A percentile compares a stretch with the other conserved stretches of the same genome.
These are phyloP conservation scores for Miamiensis avidus DNA, from an alignment of 169 alveolate genomes.

Conservation along the genomic window DNA sequence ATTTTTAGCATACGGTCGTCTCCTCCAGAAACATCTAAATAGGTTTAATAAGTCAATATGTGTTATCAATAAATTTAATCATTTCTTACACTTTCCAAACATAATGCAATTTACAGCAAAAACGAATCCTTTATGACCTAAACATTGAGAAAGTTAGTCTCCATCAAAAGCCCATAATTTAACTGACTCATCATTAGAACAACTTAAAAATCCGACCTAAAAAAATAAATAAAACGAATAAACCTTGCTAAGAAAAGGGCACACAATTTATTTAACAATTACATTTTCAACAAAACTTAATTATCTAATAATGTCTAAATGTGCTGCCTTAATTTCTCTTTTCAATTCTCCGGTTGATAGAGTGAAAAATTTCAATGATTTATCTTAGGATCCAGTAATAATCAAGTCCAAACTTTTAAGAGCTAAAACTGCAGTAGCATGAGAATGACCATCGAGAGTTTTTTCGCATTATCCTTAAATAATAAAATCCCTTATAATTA, in stretches of 20 bases:
- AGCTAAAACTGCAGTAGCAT: constrained; percentile 83
- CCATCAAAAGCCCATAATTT: constrained; percentile 82
- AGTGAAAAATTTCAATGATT: constrained; percentile 76
- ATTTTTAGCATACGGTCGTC: constrained; percentile 86
- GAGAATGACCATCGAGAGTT: constrained; percentile 69
- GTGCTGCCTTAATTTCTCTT: constrained; percentile 70
- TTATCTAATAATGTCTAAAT: constrained; percentile 84
- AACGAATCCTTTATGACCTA: constrained; percentile 86
- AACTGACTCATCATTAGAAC: constrained; percentile 84
- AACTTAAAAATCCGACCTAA: constrained; percentile 67
- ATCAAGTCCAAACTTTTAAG: constrained; percentile 43
- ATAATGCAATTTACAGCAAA: constrained; percentile 61
- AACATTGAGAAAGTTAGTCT: constrained; percentile 50
- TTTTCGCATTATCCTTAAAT: constrained; percentile 20
- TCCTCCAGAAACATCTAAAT: constrained; percentile 72
- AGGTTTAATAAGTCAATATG: too few species aligned
- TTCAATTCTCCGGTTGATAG: constrained; percentile 51
- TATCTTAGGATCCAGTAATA: constrained; percentile 83
- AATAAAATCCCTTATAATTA: too few species aligned
- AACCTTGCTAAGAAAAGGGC: too few species aligned
- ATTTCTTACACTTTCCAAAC: constrained; percentile 31
- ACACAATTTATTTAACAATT: too few species aligned
- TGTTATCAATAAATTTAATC: background rate
- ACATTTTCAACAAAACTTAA: constrained; percentile 58
- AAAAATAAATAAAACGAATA: too few species aligned